Percentiles rank a stretch among this genome's conserved stretches.
These are phyloP conservation scores for Metarhizium guizhouense DNA, from an alignment of 2,329 filamentous ascomycete species.

Conservation along the genomic window DNA sequence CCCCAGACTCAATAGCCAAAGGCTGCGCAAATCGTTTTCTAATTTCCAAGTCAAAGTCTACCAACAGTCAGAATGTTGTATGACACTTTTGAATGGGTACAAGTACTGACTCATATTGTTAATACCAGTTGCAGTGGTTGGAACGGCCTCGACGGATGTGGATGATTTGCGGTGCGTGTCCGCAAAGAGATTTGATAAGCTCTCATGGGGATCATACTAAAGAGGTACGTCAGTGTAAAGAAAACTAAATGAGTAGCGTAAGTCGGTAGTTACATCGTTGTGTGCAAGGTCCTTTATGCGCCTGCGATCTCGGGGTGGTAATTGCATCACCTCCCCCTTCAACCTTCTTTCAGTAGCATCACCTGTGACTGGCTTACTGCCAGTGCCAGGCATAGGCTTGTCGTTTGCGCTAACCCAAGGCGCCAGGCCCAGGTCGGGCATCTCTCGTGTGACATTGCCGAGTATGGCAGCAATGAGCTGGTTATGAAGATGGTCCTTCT, in stretches of 20 bases:
- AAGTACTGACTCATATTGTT: slow-evolving; percentile 66
- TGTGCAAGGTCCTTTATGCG: slow-evolving; percentile 56
- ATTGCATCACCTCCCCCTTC: slow-evolving; percentile 62
- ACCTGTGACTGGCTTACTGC: slow-evolving; percentile 53
- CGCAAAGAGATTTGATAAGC: slow-evolving; percentile 40
- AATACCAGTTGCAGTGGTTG: slow-evolving; percentile 59
- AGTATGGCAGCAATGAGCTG: slow-evolving; percentile 59
- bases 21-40: slow-evolving; percentile 56
- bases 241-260: neutral
- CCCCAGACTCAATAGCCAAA: slow-evolving; percentile 57
- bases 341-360: slow-evolving; percentile 57
- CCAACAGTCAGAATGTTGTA: slow-evolving; percentile 11
- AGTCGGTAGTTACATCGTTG: slow-evolving; percentile 40
- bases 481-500: slow-evolving; percentile 57
- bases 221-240: slow-evolving; percentile 10
- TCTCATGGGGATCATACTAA: slow-evolving; percentile 47
- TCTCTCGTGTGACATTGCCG: slow-evolving; percentile 60
- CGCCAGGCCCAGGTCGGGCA: slow-evolving; percentile 58
- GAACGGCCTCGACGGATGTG: slow-evolving; percentile 50
- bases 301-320: slow-evolving; percentile 56
- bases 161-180: slow-evolving; percentile 39
- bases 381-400: slow-evolving; percentile 48
- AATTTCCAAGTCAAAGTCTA: slow-evolving; percentile 59
- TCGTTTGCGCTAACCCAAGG: slow-evolving; percentile 66
- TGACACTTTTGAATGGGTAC: neutral